Percentiles rank a stretch among this genome's conserved stretches.
Conservation (phyloP, 1,139 yeast species). For the Blastobotrys ciferrii region DNA sequence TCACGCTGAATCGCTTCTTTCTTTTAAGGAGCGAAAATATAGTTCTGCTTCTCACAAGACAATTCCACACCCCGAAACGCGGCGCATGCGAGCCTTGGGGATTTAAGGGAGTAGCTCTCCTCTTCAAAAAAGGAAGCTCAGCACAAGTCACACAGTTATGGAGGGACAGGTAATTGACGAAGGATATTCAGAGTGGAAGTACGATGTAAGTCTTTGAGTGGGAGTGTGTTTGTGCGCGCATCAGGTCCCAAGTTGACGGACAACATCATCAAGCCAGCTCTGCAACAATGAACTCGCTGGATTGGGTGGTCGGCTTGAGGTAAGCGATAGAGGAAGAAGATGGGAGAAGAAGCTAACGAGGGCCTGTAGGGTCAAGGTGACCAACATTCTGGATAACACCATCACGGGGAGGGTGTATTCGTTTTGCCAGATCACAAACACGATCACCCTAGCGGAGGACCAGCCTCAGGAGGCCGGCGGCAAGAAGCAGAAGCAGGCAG, state of each 20-base stretch:
- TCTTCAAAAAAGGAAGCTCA: too few species aligned
- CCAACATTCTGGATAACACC: conserved; percentile 56
- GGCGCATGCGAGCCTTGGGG: too few species aligned
- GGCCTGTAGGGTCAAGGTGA: conserved; percentile 51
- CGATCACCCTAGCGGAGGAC: conserved; percentile 38
- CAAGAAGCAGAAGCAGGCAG: not conserved
- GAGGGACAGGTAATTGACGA: too few species aligned
- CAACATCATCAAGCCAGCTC: conserved; percentile 1
- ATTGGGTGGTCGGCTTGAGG: conserved; percentile 25
- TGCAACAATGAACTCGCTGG: conserved; percentile 17
- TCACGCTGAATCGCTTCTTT: too few species aligned
- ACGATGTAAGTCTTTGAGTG: too few species aligned
- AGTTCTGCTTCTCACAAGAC: too few species aligned
- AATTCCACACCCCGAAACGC: too few species aligned
- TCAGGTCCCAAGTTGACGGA: not conserved
- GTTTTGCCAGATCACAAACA: conserved; percentile 47
- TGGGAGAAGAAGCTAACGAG: conserved; percentile 8
- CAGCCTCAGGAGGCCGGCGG: conserved; percentile 1
- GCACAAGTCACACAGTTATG: not conserved
- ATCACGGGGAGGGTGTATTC: conserved; percentile 63
- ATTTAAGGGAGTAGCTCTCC: too few species aligned
- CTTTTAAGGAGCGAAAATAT: too few species aligned
- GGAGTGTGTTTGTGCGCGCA: not conserved
- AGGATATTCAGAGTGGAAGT: too few species aligned
- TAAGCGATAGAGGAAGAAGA: conserved; percentile 9